Base-by-base conservation (phyloP, 768 basidiomycete genomes). In the Tylopilus cervinicoccineus region DNA sequence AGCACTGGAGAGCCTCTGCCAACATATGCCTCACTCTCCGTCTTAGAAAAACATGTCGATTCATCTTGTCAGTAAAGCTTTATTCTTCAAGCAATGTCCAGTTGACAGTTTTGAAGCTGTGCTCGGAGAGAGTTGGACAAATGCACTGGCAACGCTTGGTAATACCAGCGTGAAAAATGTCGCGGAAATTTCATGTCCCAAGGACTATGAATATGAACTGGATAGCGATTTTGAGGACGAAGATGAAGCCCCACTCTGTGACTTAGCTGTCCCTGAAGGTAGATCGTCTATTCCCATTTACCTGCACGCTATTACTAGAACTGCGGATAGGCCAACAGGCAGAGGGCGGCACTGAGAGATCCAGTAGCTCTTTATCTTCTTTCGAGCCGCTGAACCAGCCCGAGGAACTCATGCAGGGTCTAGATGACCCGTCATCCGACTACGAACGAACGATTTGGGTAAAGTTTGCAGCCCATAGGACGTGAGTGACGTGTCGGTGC, bases 211-310 rank as follows among this genome's bases (percentile, higher is more conserved):
- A 8, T 54, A 62, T 27, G 53, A 55, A 5, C 50, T 47, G 33
- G 65, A 64, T 33, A 65, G 65, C 13, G 60, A 67, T 42, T 54
- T 43, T 6, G 59, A 62, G 20, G 57, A 66, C 20, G 62, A 62
- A 14, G 54, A 53, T 4, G 52, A 54, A 26, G 31, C 31, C 14
- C 19, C 12, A n/a, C n/a, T 12, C 14, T 12, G 1, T 31, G 38
- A 45, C 29, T 4, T 6, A 9, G 20, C 32, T 32, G 13, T 4
- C 11, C 20, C 5, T 17, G 14, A 48, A 43, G 60, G 57, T 52
- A 23, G 17, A 27, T 26, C 7, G 14, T 26, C 24, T 10, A 14
- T 23, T 23, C 10, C 12, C 17, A 22, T 37, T 24, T 14, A 43
- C 37, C 36, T 48, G 27, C 19, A 38, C n/a, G n/a, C 23, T 8